Percentiles rank a stretch among this genome's conserved stretches.
Evolutionary conservation across 163 green algal genomes (phyloP).

Genomic region (Scenedesmus sp.): DNA sequence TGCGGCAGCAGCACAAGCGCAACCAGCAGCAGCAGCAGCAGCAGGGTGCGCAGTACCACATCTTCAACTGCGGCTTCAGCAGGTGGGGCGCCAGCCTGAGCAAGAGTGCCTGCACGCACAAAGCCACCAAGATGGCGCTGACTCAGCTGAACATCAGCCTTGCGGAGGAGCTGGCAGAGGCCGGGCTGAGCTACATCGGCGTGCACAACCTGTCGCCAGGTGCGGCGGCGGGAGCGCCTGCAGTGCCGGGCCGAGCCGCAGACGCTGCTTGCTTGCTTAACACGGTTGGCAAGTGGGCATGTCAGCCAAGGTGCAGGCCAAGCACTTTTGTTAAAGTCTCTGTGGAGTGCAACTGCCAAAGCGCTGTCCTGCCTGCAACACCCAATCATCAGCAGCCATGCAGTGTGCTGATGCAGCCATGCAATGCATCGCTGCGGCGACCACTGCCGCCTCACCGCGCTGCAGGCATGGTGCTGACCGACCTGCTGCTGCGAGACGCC

Average conservation of each 20-base stretch:
- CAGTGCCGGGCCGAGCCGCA: not conserved
- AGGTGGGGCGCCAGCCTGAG: constrained; percentile 71
- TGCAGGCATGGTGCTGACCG: constrained; percentile 70
- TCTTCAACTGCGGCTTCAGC: constrained; percentile 84
- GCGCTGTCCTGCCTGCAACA: too few species aligned
- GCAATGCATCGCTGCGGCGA: not conserved
- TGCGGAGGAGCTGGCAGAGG: constrained; percentile 60
- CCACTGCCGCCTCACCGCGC: not conserved
- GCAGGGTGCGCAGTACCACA: constrained; percentile 60
- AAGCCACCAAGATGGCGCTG: constrained; percentile 72
- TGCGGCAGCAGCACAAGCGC: constrained; percentile 54
- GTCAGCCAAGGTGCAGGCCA: too few species aligned
- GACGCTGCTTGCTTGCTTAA: too few species aligned
- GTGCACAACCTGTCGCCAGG: constrained; percentile 71
- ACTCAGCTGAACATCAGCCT: constrained; percentile 70
- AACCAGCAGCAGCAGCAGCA: constrained; percentile 49
- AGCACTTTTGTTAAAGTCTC: too few species aligned
- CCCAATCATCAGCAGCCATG: too few species aligned
- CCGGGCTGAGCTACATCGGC: constrained; percentile 57
- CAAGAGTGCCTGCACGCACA: constrained; percentile 72
- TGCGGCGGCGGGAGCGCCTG: not conserved
- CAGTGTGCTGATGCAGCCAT: not conserved
- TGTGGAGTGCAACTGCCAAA: too few species aligned
- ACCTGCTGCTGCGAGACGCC: constrained; percentile 68
- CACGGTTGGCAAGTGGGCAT: too few species aligned